These are phyloP conservation scores for Lagenidium giganteum DNA, from an alignment of 352 stramenopile species.

Conservation along the genomic window DNA sequence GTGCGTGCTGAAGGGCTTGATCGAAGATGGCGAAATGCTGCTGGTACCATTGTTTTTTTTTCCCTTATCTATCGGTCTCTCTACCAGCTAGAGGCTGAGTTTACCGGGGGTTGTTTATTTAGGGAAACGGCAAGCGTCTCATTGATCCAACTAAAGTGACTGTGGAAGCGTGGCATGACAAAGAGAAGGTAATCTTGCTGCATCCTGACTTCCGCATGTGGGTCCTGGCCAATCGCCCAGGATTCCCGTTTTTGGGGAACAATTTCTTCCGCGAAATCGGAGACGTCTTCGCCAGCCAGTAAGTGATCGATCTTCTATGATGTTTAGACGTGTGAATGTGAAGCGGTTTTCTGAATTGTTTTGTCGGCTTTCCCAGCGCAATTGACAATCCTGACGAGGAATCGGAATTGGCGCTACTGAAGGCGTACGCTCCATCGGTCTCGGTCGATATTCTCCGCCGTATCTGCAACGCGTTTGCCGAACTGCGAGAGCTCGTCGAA, in stretches of 20 bases:
- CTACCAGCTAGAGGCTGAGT: too few species aligned
- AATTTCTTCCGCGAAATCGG: constrained; percentile 93
- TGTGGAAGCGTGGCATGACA: constrained; percentile 54
- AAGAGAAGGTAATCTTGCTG: constrained; percentile 84
- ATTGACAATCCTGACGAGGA: constrained; percentile 91
- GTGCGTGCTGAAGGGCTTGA: constrained; percentile 92
- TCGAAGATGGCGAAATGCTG: constrained; percentile 95
- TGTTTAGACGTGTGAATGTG: constrained; percentile 1
- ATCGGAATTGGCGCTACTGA: constrained; percentile 88
- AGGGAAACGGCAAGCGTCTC: constrained; percentile 86
- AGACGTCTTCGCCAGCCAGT: constrained; percentile 92
- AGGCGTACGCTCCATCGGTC: constrained; percentile 87
- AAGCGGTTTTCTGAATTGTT: neutral
- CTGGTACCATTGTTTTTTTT: constrained; percentile 36
- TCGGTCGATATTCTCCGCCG: constrained; percentile 66
- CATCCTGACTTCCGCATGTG: constrained; percentile 93
- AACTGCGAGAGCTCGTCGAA: constrained; percentile 87
- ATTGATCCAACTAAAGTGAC: constrained; percentile 66
- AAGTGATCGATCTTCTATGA: constrained; percentile 10
- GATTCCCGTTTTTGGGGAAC: constrained; percentile 97
- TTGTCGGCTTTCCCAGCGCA: constrained; percentile 21
- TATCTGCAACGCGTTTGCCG: constrained; percentile 86
- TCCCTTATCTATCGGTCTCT: neutral
- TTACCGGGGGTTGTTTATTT: too few species aligned
- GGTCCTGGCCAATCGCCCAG: constrained; percentile 94